phyloP scores from a whole-genome alignment of 148 eudicot species.

The Chenopodium quinoa region DNA sequence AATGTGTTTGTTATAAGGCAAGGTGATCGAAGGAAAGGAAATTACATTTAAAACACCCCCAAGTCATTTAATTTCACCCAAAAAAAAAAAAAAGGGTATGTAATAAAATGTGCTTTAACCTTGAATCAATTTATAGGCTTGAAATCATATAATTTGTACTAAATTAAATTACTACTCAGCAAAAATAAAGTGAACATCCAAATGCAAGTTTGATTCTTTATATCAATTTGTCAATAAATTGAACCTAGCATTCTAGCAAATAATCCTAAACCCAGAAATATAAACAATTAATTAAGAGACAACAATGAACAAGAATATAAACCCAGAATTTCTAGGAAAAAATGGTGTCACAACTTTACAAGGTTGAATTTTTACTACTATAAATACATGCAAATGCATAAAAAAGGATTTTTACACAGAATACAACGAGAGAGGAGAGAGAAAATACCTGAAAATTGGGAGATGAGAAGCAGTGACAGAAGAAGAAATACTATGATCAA shows the following conservation, averaged over 20 bases:
- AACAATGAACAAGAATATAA: not conserved
- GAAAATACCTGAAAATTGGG: slow-evolving; percentile 8
- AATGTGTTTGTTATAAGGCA: not conserved
- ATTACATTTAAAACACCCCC: too few species aligned
- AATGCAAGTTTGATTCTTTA: not conserved
- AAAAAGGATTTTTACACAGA: not conserved
- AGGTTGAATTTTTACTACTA: not conserved
- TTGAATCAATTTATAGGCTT: not conserved
- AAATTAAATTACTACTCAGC: not conserved
- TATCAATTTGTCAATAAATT: not conserved
- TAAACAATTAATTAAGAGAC: too few species aligned
- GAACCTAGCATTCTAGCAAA: not conserved
- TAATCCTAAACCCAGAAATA: not conserved
- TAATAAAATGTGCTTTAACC: not conserved
- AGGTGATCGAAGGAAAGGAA: not conserved
- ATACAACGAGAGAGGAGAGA: not conserved
- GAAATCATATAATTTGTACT: not conserved
- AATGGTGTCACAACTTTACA: not conserved
- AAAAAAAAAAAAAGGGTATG: not conserved
- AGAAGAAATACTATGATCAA: too few species aligned
- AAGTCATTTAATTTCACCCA: not conserved
- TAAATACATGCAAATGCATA: not conserved
- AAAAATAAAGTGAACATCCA: not conserved
- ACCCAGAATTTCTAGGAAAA: not conserved
- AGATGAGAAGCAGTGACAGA: not conserved